Evolutionary conservation across 1,139 yeast species (phyloP), one percentile per base, ranked within the genome.

Genomic region (Diutina mesorugosa): DNA sequence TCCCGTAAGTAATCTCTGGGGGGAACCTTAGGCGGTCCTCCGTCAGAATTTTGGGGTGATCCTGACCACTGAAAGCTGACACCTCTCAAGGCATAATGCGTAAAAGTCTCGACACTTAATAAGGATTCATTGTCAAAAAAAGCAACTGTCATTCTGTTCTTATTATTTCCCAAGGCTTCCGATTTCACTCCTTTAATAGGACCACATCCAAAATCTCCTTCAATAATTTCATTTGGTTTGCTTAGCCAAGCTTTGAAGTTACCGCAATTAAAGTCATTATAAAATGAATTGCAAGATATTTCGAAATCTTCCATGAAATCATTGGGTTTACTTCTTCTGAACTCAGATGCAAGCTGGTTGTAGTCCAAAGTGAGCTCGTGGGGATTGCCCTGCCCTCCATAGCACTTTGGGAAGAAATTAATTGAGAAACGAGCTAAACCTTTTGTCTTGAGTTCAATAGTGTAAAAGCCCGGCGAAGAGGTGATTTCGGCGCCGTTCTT

Each of bases 61-160:
- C 47, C 47, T 12, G 18, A 12, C 54, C 47, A 69, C 60, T 63
- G 67, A 58, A 72, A 65, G 47, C 63, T 58, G 48, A 91, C 64
- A 2, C 98, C 98, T 69, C 90, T 96, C 29, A 93, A 69, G 0
- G 95, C 93, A 26, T 72, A 68, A 2, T 96, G 97, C 61, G 84
- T 81, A 61, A 79, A 84, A 0, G 89, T 77, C 59, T 87, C 77
- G 0, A 89, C 76, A 56, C 73, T 76, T 51, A 69, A 69, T 7
- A 85, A 62, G 1, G 62, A 59, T 5, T 59, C 58, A 9, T 72
- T 57, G 58, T 73, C 70, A 60, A 76, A 69, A 0, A 74, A 74
- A 29, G 69, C 65, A 28, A 66, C 59, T 4, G 58, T 57, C 60
- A 67, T 66, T 21, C 65, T 66, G 8, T 62, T 63, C 14, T 65